Base-by-base conservation (phyloP, 2,329 filamentous ascomycete species). In the Trichothecium roseum region DNA sequence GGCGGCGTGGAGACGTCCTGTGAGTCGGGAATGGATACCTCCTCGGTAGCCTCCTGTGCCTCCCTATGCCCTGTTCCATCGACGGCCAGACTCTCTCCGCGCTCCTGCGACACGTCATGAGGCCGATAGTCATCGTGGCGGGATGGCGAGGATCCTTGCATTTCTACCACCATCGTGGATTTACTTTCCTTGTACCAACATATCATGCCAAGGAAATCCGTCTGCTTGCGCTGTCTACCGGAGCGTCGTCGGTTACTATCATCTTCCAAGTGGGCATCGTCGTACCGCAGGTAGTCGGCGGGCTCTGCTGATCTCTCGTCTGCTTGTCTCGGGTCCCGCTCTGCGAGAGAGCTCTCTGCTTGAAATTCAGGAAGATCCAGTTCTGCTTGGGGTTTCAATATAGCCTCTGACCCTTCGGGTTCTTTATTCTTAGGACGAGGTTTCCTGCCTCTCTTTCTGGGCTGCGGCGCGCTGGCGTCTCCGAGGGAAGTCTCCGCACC, bases 171-270 rank as follows among this genome's bases (percentile, higher is more conserved):
- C 6, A 24, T 10, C 10, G 6, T 6, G 10, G 20, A 10, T 24
- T 24, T 24, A 24, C 10, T 24, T 6, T 6, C 20, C 10, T 24
- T 24, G 10, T 24, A 24, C 20, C 53, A 54, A 6, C 52, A 47
- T 10, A 55, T 42, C 32, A 52, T 54, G 26, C 50, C 50, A 38
- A 50, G 41, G 27, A 52, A 54, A 27, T 53, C 48, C 13, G 42
- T 44, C 37, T 51, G 48, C 30, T 49, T 56, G 18, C 50, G 47
- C 12, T 40, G 44, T 24, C 53, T 47, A 5, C 48, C 46, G 28
- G 51, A 52, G 12, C 46, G 45, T 34, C 50, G 45, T 16, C 44
- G 14, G 10, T 31, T 17, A 8, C 7, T 15, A 5, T 30, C 15
- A 14, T 30, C 28, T 30, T 30, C 28, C 13, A 7, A n/a, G 6